Evolutionary conservation across 2,329 filamentous ascomycete genomes (phyloP).

Genomic region (Xylaria sp.): DNA sequence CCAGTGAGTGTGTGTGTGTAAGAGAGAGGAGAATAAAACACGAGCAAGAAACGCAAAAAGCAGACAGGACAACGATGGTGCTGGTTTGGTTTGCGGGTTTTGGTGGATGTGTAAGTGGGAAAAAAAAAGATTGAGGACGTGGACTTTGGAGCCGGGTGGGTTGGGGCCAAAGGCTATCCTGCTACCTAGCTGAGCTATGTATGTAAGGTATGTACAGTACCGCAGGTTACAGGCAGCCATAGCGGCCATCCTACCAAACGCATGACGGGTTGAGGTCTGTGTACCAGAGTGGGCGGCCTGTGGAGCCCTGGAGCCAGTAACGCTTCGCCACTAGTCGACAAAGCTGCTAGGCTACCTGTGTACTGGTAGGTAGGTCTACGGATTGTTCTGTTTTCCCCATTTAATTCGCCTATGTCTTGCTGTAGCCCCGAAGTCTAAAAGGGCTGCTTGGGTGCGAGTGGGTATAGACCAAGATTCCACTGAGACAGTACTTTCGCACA

Average conservation of each 20-base stretch:
- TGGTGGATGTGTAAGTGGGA: constrained; percentile 47
- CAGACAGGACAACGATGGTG: constrained; percentile 51
- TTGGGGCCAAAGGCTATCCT: constrained; percentile 32
- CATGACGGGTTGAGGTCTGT: background rate
- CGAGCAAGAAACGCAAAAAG: constrained; percentile 47
- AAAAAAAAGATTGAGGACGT: constrained; percentile 45
- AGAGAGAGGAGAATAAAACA: constrained; percentile 56
- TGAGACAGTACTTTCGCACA: background rate
- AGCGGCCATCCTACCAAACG: background rate
- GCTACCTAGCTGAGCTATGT: constrained; percentile 2
- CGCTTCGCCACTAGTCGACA: background rate
- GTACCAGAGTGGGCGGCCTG: constrained; percentile 11
- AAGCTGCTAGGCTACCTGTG: constrained; percentile 4
- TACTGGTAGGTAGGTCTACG: constrained; percentile 3
- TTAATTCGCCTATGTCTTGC: constrained; percentile 22
- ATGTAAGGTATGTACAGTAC: too few relatives aligned
- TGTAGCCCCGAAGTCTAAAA: constrained; percentile 31
- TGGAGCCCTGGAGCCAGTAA: constrained; percentile 17
- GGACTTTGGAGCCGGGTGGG: constrained; percentile 42
- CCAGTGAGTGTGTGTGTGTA: constrained; percentile 38
- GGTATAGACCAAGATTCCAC: constrained; percentile 4
- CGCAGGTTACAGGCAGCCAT: constrained; percentile 8
- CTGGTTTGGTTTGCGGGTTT: constrained; percentile 49
- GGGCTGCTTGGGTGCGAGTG: constrained; percentile 14
- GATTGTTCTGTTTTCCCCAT: constrained; percentile 16